Base-by-base conservation (phyloP, 2,329 filamentous ascomycete species). In the Ophiosphaerella narmari region DNA sequence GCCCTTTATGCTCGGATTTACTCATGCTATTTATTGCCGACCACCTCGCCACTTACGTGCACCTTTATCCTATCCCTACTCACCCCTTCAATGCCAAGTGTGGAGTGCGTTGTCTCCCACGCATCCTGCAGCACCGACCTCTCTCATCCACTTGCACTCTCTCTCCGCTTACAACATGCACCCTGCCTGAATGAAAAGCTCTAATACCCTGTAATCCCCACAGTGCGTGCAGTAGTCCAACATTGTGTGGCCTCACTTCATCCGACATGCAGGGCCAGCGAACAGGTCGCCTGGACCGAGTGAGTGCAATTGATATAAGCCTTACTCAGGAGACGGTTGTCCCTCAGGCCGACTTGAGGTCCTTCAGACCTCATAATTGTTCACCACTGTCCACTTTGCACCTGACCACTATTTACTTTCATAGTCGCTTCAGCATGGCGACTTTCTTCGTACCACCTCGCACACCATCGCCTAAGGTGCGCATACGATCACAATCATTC, bases 401-500 rank as follows among this genome's bases (percentile, higher is more conserved):
- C 16, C 12, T 11, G 3, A 1, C 16, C 13, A 16, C 18, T 21
- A 21, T 21, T 18, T 21, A 14, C 6, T 31, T 32, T 7, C n/a
- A 42, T n/a, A 31, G 29, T 43, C 39, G 45, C 54, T 42, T 31
- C 36, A 57, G 32, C 32, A 66, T 65, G 63, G 54, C 63, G 41
- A 56, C 55, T 14, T 48, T 54, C 5, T 56, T 63, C 39, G 54
- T 54, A 48, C 61, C 66, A 23, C 68, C 63, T 18, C 57, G 68
- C 23, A 73, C 69, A 18, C 70, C 69, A 7, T 70, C 66, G 29
- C 70, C 70, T 21, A 72, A 67, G 42, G 62, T 71, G 52, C 64
- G 66, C 46, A 72, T 72, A 53, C 67, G 68, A 24, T 69, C 70
- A 33, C 66, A 66, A 29, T 70, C 64, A 7, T 73, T 72, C 56